phyloP scores from a whole-genome alignment of 176 grass and related monocot genomes.

The Dendrocalamus sinicus region DNA sequence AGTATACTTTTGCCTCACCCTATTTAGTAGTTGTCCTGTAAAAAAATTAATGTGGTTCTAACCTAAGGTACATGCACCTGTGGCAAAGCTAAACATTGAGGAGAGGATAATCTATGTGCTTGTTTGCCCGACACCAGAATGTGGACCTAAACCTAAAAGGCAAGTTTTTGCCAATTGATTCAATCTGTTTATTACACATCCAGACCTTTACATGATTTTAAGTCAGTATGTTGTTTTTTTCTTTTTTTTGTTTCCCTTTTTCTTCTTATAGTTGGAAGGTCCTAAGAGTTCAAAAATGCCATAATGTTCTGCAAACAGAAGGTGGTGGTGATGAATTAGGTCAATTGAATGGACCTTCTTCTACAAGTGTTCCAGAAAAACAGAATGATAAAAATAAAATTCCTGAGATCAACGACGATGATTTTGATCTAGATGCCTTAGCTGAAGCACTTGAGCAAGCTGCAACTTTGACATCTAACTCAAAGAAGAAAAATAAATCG shows the following conservation, averaged over 20 bases:
- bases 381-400: constrained; percentile 32
- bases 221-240: not conserved
- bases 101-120: constrained; percentile 76
- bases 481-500: constrained; percentile 67
- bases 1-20: not conserved
- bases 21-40: no score
- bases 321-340: constrained; percentile 15
- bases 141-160: constrained; percentile 64
- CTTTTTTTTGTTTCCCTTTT: not conserved
- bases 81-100: constrained; percentile 55
- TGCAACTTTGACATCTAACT: constrained; percentile 64
- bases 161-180: not conserved
- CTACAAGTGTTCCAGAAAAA: constrained; percentile 36
- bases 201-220: not conserved
- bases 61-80: constrained; percentile 76
- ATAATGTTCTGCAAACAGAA: constrained; percentile 33
- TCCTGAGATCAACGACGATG: constrained; percentile 43
- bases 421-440: constrained; percentile 76
- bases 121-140: constrained; percentile 57
- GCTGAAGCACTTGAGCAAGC: constrained; percentile 74
- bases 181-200: not conserved
- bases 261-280: constrained; percentile 76
- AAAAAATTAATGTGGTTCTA: no score
- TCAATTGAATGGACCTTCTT: constrained; percentile 7
- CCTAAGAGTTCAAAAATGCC: constrained; percentile 67